Evolutionary conservation across 2,329 filamentous ascomycete species (phyloP).

Genomic region (Plectosphaerella plurivora): DNA sequence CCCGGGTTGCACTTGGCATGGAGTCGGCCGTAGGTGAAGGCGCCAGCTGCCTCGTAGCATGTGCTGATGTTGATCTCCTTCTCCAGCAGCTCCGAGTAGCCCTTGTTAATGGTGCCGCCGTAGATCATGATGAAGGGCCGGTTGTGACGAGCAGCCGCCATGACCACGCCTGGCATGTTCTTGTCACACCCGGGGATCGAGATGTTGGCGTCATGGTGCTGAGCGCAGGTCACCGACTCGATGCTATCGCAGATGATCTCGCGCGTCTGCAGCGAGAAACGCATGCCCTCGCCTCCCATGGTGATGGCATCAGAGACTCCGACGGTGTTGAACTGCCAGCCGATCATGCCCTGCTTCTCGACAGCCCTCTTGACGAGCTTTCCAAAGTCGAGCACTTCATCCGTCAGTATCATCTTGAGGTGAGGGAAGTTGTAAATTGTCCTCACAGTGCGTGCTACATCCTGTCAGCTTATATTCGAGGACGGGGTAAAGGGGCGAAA

Average conservation of each 20-base stretch:
- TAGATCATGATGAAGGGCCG: conserved; percentile 94
- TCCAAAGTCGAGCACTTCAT: conserved; percentile 73
- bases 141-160: conserved; percentile 89
- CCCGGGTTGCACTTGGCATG: conserved; percentile 62
- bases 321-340: conserved; percentile 91
- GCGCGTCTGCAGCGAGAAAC: conserved; percentile 83
- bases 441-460: conserved; percentile 35
- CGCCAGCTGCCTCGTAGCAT: conserved; percentile 84
- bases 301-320: conserved; percentile 89
- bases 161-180: conserved; percentile 92
- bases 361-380: conserved; percentile 82
- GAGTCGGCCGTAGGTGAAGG: conserved; percentile 72
- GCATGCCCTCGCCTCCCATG: conserved; percentile 94
- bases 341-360: conserved; percentile 79
- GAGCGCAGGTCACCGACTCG: conserved; percentile 87
- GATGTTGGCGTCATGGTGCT: conserved; percentile 90
- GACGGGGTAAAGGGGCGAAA: conserved; percentile 14
- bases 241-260: conserved; percentile 94
- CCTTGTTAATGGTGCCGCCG: conserved; percentile 84
- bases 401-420: background rate
- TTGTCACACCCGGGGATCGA: conserved; percentile 93
- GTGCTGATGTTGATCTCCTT: conserved; percentile 83
- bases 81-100: conserved; percentile 72
- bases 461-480: background rate
- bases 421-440: background rate